Evolutionary conservation across 129 eudicot genomes (phyloP), one percentile per base, ranked within the genome.

Genomic region (Pseudognaphalium luteoalbum): DNA sequence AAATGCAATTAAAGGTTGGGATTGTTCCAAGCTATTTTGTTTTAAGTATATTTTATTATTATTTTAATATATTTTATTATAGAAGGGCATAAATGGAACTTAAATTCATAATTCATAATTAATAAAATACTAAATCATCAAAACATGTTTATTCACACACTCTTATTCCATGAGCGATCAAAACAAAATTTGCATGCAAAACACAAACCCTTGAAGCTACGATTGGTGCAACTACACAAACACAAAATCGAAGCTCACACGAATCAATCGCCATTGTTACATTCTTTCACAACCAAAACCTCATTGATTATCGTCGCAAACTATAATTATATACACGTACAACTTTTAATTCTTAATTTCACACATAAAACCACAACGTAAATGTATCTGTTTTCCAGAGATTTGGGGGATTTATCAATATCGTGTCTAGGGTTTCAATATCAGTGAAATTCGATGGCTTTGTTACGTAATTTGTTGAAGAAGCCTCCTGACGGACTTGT

Each of bases 401-500:
- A 6, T 30, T 44, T 64, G 68, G 73, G 73, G 74, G 79, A 72
- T 65, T 80, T 73, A 72, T 79, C 73, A 29, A 63, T 25, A 25
- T 73, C 41, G 63, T 52, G 22, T 61, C 39, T 81, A 75, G 84
- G 88, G 86, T 78, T 80, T 81, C 73, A 60, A 19, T 44, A 64
- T 79, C 64, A 29, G 28, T 77, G 77, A 59, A 28, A 58, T 71
- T 17, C 19, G 32, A 93, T 90, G 98, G 96, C 97, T 25, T 85
- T 91, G 87, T 81, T 94, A 61, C 90, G 94, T 47, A 86, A 82
- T 84, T 70, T 91, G 73, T 86, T 91, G 72, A 78, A 89, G 79
- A 94, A 91, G 93, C 93, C 93, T 15, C 97, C 99, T 4, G 96
- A 94, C 83, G 89, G 93, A 71, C 94, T 94, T 39, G 88, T 94